phyloP scores from a whole-genome alignment of 73 alveolate genomes.

The Diophrys sp. region DNA sequence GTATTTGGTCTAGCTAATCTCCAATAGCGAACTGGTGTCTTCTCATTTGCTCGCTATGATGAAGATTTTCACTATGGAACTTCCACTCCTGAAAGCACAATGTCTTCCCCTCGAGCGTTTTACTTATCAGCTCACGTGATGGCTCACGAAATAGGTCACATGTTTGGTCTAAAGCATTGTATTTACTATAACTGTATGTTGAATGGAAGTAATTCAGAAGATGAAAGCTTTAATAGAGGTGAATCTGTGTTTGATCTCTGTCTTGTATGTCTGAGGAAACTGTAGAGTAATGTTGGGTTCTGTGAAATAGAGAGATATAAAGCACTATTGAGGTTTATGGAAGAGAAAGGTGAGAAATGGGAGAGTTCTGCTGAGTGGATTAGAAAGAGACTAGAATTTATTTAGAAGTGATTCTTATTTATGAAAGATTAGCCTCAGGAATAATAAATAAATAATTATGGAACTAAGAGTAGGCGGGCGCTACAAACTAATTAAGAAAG shows the following conservation, averaged over 20 bases:
- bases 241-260: conserved; percentile 53
- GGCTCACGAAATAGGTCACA: conserved; percentile 88
- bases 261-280: conserved; percentile 78
- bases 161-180: conserved; percentile 93
- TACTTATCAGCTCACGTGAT: conserved; percentile 75
- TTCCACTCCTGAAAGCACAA: not conserved
- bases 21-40: conserved; percentile 61
- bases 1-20: conserved; percentile 69
- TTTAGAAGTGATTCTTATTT: not conserved
- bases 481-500: conserved; percentile 66
- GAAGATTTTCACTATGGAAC: conserved; percentile 37
- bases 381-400: not conserved
- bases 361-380: not conserved
- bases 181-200: conserved; percentile 83
- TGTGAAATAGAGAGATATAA: conserved; percentile 12
- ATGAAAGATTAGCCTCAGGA: not conserved
- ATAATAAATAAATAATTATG: not conserved
- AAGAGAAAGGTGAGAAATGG: not conserved
- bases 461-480: conserved; percentile 64
- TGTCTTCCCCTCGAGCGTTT: conserved; percentile 12
- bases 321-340: not conserved
- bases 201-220: conserved; percentile 81
- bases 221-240: conserved; percentile 62
- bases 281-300: conserved; percentile 15
- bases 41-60: conserved; percentile 67